Conservation (phyloP, 768 basidiomycete species). For the Paxillus involutus region DNA sequence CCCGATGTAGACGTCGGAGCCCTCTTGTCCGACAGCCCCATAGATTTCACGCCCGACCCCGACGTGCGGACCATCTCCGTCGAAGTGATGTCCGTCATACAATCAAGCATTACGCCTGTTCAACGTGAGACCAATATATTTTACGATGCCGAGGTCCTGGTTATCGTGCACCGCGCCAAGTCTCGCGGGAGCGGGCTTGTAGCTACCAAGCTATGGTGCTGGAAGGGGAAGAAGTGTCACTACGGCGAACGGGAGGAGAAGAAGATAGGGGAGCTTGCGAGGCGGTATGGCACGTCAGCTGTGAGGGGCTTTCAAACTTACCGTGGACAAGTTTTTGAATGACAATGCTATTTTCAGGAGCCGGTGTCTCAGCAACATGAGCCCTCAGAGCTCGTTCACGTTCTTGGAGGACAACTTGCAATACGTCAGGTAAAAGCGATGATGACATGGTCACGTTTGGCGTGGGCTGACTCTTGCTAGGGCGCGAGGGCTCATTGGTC, state of each 20-base stretch:
- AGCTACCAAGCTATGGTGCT: constrained; percentile 71
- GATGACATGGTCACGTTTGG: neutral
- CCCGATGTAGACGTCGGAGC: constrained; percentile 49
- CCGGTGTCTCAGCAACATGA: constrained; percentile 62
- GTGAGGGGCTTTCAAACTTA: constrained; percentile 40
- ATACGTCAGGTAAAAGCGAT: constrained; percentile 61
- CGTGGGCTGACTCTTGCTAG: constrained; percentile 33
- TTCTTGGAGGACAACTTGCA: constrained; percentile 70
- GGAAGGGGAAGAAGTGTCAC: constrained; percentile 60
- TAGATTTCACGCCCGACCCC: constrained; percentile 22
- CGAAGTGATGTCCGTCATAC: constrained; percentile 63
- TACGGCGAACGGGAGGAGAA: constrained; percentile 60
- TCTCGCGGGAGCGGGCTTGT: constrained; percentile 64
- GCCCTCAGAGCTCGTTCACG: constrained; percentile 56
- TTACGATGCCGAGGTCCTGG: constrained; percentile 72
- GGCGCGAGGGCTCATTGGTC: constrained; percentile 76
- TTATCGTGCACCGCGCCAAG: constrained; percentile 69
- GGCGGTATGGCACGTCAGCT: constrained; percentile 65
- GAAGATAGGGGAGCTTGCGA: constrained; percentile 70
- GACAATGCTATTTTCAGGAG: constrained; percentile 18
- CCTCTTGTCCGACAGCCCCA: constrained; percentile 34
- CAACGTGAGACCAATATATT: constrained; percentile 52
- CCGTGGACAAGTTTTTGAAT: neutral
- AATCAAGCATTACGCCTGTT: constrained; percentile 47
- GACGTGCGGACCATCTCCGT: constrained; percentile 65